Percentiles rank a stretch among this genome's conserved stretches.
Evolutionary conservation across 2,329 filamentous ascomycete species (phyloP).

Genomic region (Zopfia rhizophila): DNA sequence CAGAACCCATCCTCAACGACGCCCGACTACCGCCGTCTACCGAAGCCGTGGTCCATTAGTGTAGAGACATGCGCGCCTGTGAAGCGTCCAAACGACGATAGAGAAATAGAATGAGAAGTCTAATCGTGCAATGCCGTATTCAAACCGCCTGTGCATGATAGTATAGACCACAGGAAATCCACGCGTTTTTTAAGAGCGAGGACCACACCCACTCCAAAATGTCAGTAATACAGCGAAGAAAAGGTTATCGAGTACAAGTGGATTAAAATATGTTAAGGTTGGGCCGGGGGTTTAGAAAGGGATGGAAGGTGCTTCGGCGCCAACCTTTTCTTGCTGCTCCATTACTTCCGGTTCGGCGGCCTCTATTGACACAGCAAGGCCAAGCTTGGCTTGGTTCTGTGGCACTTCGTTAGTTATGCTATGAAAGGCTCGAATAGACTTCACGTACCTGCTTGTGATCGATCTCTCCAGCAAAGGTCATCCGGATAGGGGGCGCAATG

Average conservation of each 20-base stretch:
- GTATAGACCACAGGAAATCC: conserved; percentile 26
- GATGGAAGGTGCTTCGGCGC: conserved; percentile 44
- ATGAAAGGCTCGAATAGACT: not conserved
- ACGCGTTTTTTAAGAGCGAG: conserved; percentile 37
- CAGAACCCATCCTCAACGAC: not conserved
- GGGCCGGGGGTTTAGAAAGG: conserved; percentile 48
- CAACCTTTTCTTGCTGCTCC: conserved; percentile 51
- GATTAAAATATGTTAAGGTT: conserved; percentile 24
- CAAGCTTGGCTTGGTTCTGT: conserved; percentile 94
- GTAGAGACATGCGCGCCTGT: conserved; percentile 16
- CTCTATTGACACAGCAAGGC: conserved; percentile 81
- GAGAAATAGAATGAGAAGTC: conserved; percentile 21
- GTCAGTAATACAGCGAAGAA: conserved; percentile 54
- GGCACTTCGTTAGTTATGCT: conserved; percentile 33
- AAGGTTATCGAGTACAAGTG: conserved; percentile 40
- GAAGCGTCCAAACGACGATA: conserved; percentile 3
- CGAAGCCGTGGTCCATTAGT: conserved; percentile 18
- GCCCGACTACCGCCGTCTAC: conserved; percentile 13
- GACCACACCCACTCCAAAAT: conserved; percentile 39
- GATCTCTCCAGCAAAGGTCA: conserved; percentile 96
- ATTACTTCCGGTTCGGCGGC: conserved; percentile 54
- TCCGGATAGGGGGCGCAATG: conserved; percentile 88
- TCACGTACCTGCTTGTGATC: conserved; percentile 90
- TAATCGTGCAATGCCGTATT: conserved; percentile 39
- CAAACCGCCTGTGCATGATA: conserved; percentile 39